Base-by-base conservation (phyloP, 805 yeast genomes). In the Metschnikowia similis region DNA sequence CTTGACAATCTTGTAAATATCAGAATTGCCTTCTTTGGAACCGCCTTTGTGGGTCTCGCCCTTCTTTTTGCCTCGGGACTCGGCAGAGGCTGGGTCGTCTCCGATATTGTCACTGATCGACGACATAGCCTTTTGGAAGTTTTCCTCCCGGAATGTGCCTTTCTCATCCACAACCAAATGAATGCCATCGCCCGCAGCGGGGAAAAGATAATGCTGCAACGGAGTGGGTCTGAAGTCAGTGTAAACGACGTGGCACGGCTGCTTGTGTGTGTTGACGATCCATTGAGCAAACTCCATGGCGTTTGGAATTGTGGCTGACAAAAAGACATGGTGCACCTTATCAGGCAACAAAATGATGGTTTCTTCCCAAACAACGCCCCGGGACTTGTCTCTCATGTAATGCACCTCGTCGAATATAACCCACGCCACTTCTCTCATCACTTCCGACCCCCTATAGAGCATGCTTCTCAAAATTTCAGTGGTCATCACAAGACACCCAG, bases 361-460 rank as follows among this genome's bases (percentile, higher is more conserved):
- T 69, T 94, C 99, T 71, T 94, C 99, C 99, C 99, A 94, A 34
- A 94, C 99, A 47, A 94, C 99, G 67, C 99, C 99, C 72, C 99
- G 83, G 58, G 90, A 94, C 60, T 89, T 86, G 67, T 94, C 99
- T 72, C 97, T 84, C 95, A 94, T 94, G 70, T 94, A 94, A 72
- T 94, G 99, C 41, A 94, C 97, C 67, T 94, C 99, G 69, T 94
- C 99, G 57, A 94, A 94, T 36, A 94, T 84, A 45, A 94, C 99
- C 96, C 97, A 94, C 0, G 97, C 97, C 38, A 94, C 98, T 75
- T 94, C 99, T 68, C 99, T 81, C 92, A 94, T 91, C 42, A 95
- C 85, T 66, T 94, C 99, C 11, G 97, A 89, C 55, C 99, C 99
- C 66, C 98, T 79, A 66, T 94, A 94, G 39, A 94, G 78, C 99